Conservation (phyloP, 495 filamentous ascomycete genomes). For the Aspergillus nanangensis region DNA sequence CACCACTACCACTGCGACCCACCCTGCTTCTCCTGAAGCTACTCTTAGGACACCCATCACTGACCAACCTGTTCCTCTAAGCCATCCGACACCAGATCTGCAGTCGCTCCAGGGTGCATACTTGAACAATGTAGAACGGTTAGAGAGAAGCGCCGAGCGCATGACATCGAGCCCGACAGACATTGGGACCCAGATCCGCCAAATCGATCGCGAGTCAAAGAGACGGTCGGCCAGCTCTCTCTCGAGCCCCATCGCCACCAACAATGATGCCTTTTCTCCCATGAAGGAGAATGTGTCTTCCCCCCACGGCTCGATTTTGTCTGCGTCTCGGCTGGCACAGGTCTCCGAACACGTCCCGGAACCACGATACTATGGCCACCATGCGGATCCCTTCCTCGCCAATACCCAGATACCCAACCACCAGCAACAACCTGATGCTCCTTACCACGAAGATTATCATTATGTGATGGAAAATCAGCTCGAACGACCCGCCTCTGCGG, state of each 20-base stretch:
- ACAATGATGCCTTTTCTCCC: constrained; percentile 8
- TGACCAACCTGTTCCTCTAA: constrained; percentile 55
- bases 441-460: constrained; percentile 16
- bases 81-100: constrained; percentile 73
- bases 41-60: constrained; percentile 58
- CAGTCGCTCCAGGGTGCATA: constrained; percentile 71
- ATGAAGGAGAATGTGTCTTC: constrained; percentile 45
- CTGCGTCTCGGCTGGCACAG: constrained; percentile 48
- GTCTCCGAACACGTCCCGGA: constrained; percentile 43
- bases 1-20: constrained; percentile 16
- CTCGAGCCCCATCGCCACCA: constrained; percentile 55
- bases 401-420: constrained; percentile 19
- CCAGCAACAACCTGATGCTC: constrained; percentile 7
- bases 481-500: constrained; percentile 43
- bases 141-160: constrained; percentile 78
- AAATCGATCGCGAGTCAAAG: constrained; percentile 74
- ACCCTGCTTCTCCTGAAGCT: constrained; percentile 33
- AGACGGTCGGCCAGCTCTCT: constrained; percentile 42
- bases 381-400: constrained; percentile 24
- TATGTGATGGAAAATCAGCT: constrained; percentile 20
- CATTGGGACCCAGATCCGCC: constrained; percentile 77
- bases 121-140: constrained; percentile 70
- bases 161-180: constrained; percentile 72
- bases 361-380: constrained; percentile 29
- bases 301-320: constrained; percentile 57